Conservation (phyloP, 1,284 basidiomycete species). For the Butyriboletus appendiculatus region DNA sequence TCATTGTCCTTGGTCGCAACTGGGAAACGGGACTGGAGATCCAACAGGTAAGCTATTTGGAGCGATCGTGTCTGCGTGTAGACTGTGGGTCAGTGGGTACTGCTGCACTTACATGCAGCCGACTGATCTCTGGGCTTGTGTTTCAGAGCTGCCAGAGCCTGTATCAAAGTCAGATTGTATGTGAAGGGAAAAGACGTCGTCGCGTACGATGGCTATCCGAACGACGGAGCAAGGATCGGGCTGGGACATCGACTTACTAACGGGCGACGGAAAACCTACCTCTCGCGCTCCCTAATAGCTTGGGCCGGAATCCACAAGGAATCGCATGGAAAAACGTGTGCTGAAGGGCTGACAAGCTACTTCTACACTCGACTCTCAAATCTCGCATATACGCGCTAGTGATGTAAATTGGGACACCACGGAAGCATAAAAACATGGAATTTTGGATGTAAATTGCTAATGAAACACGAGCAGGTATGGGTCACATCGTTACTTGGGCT, state of each 20-base stretch:
- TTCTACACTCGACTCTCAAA: not conserved
- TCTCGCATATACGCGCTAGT: not conserved
- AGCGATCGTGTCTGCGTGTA: not conserved
- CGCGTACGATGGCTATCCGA: constrained; percentile 28
- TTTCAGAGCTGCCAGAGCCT: constrained; percentile 30
- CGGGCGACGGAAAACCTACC: too few relatives aligned
- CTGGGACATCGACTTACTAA: constrained; percentile 6
- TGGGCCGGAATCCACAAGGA: too few relatives aligned
- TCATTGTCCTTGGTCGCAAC: not conserved
- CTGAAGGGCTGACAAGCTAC: too few relatives aligned
- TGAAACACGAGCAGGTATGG: constrained; percentile 6
- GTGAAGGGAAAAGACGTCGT: not conserved
- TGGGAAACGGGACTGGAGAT: constrained; percentile 30
- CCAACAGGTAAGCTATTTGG: constrained; percentile 31
- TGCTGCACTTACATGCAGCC: constrained; percentile 19
- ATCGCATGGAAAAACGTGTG: too few relatives aligned
- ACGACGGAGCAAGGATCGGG: constrained; percentile 15
- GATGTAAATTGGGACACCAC: not conserved
- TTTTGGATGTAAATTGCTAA: not conserved
- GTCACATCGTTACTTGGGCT: constrained; percentile 20
- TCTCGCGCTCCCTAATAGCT: too few relatives aligned
- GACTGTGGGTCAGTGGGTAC: not conserved
- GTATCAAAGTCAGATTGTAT: not conserved
- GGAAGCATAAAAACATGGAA: not conserved
- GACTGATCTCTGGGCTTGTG: constrained; percentile 28